Evolutionary conservation across 108 stramenopile species (phyloP), one percentile per base, ranked within the genome.

Genomic region (Skeletonema menzelii): DNA sequence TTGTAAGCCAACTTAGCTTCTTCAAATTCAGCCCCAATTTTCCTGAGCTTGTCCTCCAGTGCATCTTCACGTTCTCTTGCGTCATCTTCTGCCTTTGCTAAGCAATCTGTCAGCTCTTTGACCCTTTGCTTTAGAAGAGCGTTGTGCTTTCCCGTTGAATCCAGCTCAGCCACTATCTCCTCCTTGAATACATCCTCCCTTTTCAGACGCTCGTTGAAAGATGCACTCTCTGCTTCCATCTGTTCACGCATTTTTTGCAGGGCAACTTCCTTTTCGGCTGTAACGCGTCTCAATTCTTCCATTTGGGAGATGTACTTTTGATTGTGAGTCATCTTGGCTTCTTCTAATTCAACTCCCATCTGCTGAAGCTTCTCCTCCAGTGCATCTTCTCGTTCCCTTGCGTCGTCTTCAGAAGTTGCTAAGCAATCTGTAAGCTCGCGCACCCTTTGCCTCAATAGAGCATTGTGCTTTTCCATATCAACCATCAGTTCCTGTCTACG

Each of bases 61-160:
- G 56, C 60, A 64, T 64, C n/a, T 64, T 63, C 42, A 7, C 46
- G 17, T 38, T 32, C 44, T n/a, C 40, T 34, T 35, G 59, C 59
- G 19, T 31, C 59, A 31, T 35, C 59, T 35, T 60, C 34, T 17
- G 59, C 13, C 10, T 17, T 8, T 8, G 59, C 59, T 7, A 60
- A 22, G 6, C 32, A 31, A 30, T 31, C 59, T 0, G 34, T 60
- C 0, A 60, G 59, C 59, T 35, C 59, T 17, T 8, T 8, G 0
- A 60, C 30, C 27, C 27, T 31, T 35, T 31, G 30, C 27, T 60
- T 60, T 2, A 60, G 8, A 2, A 31, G 59, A 35, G 49, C 49
- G 22, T 53, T 53, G 22, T 53, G 22, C 1, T 53, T 53, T 53
- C 4, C 49, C 5, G n/a, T 22, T 26, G 26, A 46, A 7, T 24